Conservation (phyloP, 2,329 filamentous ascomycete species). For the Pyrenophora tritici-repentis region DNA sequence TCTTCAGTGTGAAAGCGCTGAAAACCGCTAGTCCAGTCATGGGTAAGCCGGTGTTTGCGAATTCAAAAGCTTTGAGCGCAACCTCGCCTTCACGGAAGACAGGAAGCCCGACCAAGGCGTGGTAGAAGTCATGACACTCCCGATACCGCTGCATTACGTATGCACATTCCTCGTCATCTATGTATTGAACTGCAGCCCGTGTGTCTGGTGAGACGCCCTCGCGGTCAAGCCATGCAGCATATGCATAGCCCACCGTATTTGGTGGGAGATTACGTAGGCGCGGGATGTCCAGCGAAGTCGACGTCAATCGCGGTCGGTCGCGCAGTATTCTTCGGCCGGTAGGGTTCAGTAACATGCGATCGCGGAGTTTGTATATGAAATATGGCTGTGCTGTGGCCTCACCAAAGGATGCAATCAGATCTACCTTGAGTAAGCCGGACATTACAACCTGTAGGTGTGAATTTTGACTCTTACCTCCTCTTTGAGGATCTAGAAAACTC, state of each 20-base stretch:
- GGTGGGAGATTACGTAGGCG: conserved; percentile 72
- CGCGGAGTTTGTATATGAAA: conserved; percentile 89
- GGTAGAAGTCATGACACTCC: conserved; percentile 97
- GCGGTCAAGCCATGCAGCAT: conserved; percentile 88
- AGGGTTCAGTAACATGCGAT: conserved; percentile 83
- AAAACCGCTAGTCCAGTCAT: conserved; percentile 91
- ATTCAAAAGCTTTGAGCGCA: conserved; percentile 97
- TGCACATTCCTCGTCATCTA: conserved; percentile 92
- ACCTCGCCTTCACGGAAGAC: conserved; percentile 94
- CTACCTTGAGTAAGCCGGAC: conserved; percentile 50
- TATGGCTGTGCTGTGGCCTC: conserved; percentile 94
- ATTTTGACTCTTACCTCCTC: conserved; percentile 64
- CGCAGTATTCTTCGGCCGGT: conserved; percentile 91
- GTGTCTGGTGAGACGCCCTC: conserved; percentile 95
- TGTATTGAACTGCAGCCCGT: conserved; percentile 78
- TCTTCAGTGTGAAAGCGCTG: conserved; percentile 68
- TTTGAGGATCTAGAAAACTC: conserved; percentile 73
- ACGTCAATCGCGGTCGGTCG: conserved; percentile 86
- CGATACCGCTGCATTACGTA: conserved; percentile 99
- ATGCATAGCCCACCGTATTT: conserved; percentile 78
- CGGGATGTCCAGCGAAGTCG: conserved; percentile 68
- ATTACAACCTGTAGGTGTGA: not conserved
- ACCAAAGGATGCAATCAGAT: conserved; percentile 92
- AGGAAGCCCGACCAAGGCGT: conserved; percentile 88
- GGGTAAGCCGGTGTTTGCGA: conserved; percentile 88